Evolutionary conservation across 1,139 yeast species (phyloP).

Genomic region (Meyerozyma sp.): DNA sequence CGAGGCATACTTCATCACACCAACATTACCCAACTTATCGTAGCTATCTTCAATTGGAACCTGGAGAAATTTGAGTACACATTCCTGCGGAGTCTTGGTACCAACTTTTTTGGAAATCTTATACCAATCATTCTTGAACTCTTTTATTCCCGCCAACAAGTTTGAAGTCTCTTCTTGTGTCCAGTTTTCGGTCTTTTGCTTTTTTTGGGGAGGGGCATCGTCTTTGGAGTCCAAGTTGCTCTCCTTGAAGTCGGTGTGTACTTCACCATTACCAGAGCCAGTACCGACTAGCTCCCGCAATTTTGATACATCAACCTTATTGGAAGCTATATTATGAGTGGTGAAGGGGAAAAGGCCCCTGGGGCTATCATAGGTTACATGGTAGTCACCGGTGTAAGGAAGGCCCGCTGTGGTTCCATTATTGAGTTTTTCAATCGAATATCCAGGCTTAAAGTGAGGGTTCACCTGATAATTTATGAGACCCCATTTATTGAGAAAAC

Average conservation of each 20-base stretch:
- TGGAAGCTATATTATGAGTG: constrained; percentile 57
- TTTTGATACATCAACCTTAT: constrained; percentile 49
- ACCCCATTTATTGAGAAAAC: constrained; percentile 94
- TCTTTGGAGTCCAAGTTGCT: neutral
- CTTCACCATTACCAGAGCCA: neutral
- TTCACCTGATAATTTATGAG: constrained; percentile 88
- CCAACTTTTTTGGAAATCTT: constrained; percentile 58
- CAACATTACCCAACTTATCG: constrained; percentile 37
- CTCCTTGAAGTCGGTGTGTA: neutral
- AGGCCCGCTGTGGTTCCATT: constrained; percentile 42
- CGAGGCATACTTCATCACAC: constrained; percentile 79
- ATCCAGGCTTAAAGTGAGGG: constrained; percentile 62
- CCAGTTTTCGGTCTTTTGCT: constrained; percentile 56
- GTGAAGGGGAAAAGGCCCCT: constrained; percentile 93
- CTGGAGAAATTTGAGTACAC: constrained; percentile 73
- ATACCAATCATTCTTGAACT: constrained; percentile 67
- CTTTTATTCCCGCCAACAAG: constrained; percentile 58
- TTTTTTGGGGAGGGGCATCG: constrained; percentile 18
- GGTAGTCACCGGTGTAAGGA: constrained; percentile 66
- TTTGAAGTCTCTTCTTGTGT: constrained; percentile 51
- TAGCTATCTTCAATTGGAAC: constrained; percentile 78
- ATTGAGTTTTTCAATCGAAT: constrained; percentile 54
- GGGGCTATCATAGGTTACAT: constrained; percentile 80
- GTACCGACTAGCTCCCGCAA: constrained; percentile 45
- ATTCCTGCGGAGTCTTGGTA: constrained; percentile 70